A percentile compares a stretch with the other conserved stretches of the same genome.
phyloP scores from a whole-genome alignment of 352 stramenopile genomes.

The Phytophthora fragariaefolia region DNA sequence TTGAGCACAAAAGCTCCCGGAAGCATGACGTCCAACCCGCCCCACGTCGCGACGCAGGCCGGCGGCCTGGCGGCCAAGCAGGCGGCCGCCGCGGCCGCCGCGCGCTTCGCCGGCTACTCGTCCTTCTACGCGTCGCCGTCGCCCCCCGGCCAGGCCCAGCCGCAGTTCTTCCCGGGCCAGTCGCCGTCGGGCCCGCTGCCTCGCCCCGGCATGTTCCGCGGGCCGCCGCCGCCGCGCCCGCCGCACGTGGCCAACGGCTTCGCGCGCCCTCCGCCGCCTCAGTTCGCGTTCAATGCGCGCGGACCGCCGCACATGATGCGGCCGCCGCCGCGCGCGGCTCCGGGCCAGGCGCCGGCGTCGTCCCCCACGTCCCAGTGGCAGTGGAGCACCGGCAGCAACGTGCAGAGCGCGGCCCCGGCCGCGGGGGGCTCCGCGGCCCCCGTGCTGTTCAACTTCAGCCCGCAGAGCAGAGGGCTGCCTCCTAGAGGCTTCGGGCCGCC shows the following conservation, averaged over 20 bases:
- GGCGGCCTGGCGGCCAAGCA: constrained; percentile 39
- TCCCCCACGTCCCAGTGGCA: constrained; percentile 60
- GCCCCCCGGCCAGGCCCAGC: constrained; percentile 6
- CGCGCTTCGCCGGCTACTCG: constrained; percentile 68
- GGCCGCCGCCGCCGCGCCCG: constrained; percentile 29
- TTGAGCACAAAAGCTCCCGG: too few relatives aligned
- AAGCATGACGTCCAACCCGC: constrained; percentile 48
- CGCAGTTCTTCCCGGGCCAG: constrained; percentile 7
- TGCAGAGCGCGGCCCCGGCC: constrained; percentile 2
- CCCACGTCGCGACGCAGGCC: constrained; percentile 30
- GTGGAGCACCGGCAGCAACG: constrained; percentile 60
- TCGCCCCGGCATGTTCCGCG: constrained; percentile 35
- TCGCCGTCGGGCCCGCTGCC: constrained; percentile 16
- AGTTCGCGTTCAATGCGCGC: constrained; percentile 29
- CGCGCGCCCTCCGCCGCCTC: constrained; percentile 26
- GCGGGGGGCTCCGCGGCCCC: constrained; percentile 45
- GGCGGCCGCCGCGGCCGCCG: constrained; percentile 43
- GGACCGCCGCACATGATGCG: constrained; percentile 45
- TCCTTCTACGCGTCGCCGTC: constrained; percentile 64
- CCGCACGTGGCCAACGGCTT: constrained; percentile 21
- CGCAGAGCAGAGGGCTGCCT: constrained; percentile 19
- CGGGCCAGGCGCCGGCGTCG: constrained; percentile 23
- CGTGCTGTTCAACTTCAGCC: constrained; percentile 55
- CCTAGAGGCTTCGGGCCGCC: constrained; percentile 31
- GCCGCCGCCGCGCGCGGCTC: constrained; percentile 43